Conservation (phyloP, 345 rosid species). For the Zanthoxylum bungeanum region DNA sequence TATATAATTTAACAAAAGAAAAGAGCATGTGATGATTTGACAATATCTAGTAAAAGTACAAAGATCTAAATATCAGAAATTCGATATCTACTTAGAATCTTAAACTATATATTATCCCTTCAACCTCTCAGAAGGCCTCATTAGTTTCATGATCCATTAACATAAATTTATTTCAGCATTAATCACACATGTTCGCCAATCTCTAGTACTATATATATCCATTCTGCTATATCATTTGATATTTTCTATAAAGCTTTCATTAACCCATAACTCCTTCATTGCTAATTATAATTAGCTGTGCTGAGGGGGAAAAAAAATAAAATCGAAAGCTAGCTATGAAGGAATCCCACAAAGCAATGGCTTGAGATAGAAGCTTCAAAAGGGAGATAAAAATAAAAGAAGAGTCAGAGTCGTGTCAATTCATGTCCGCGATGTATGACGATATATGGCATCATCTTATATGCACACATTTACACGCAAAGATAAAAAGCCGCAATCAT, state of each 20-base stretch:
- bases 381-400: conserved; percentile 4
- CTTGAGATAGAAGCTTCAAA: conserved; percentile 39
- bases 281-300: no score
- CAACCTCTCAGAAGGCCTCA: no score
- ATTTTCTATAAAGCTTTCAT: no score
- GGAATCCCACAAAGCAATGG: conserved; percentile 33
- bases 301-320: no score
- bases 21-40: neutral
- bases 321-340: neutral
- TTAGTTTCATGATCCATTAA: neutral
- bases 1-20: no score
- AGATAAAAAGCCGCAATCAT: conserved; percentile 55
- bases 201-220: no score
- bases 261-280: no score
- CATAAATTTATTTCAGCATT: neutral
- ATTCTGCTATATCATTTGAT: no score
- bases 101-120: neutral
- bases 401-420: conserved; percentile 25
- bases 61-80: neutral
- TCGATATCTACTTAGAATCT: neutral
- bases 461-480: conserved; percentile 46
- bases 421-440: conserved; percentile 20
- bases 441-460: neutral
- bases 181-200: no score
- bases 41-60: neutral